These are phyloP conservation scores for Fusarium robinianum DNA, from an alignment of 2,329 filamentous ascomycete genomes.

Conservation along the genomic window DNA sequence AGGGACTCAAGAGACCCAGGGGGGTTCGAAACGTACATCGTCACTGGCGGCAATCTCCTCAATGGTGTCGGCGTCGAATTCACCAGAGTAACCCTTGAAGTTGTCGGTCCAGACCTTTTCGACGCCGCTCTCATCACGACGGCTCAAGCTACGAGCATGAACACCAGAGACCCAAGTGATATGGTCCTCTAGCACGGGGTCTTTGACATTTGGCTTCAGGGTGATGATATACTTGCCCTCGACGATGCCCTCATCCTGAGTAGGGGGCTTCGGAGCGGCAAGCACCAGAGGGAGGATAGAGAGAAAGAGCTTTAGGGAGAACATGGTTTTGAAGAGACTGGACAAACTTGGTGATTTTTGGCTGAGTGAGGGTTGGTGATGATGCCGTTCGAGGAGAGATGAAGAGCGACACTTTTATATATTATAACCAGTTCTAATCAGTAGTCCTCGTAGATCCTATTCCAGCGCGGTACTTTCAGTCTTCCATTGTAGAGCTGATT, in stretches of 20 bases:
- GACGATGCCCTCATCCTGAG: conserved; percentile 31
- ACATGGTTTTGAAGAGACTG: conserved; percentile 26
- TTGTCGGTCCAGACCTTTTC: conserved; percentile 40
- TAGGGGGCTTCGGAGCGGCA: conserved; percentile 6
- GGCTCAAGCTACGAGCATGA: conserved; percentile 39
- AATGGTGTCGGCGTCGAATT: conserved; percentile 49
- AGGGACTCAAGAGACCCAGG: no score
- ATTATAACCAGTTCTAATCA: no score
- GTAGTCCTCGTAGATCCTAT: no score
- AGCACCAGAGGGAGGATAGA: conserved; percentile 25
- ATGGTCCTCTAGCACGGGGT: conserved; percentile 42
- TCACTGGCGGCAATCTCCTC: conserved; percentile 45
- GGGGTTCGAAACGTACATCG: conserved; percentile 40
- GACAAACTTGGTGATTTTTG: no score
- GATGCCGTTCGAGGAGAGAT: conserved; percentile 1
- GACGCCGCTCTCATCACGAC: conserved; percentile 42
- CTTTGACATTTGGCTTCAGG: conserved; percentile 44
- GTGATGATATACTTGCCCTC: conserved; percentile 53
- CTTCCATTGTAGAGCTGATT: no score
- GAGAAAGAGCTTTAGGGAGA: conserved; percentile 24
- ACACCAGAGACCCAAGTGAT: conserved; percentile 40
- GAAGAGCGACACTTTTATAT: conserved; percentile 10
- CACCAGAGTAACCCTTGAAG: conserved; percentile 49
- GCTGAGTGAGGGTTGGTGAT: conserved; percentile 1
- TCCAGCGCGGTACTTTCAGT: no score